Evolutionary conservation across 2,329 filamentous ascomycete species (phyloP).

Genomic region (Fusarium sp.): DNA sequence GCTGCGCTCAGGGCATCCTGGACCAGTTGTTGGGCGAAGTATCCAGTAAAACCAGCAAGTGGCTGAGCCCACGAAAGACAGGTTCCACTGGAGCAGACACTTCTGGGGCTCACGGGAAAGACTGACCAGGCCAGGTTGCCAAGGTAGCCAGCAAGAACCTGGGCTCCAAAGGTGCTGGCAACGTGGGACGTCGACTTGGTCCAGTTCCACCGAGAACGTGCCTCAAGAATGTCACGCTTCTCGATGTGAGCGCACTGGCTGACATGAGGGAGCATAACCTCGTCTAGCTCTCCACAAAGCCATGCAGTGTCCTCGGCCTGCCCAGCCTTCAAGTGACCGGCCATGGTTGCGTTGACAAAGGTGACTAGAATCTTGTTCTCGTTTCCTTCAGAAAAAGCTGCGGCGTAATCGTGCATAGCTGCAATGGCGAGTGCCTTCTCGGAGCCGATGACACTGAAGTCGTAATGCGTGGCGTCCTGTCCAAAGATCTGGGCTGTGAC

Average conservation of each 20-base stretch:
- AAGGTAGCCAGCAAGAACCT: neutral
- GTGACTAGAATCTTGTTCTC: neutral
- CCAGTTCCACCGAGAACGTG: neutral
- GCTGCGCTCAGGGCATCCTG: neutral
- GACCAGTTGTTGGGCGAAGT: neutral
- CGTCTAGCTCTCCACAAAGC: neutral
- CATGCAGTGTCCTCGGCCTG: neutral
- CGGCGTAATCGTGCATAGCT: neutral
- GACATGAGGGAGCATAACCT: neutral
- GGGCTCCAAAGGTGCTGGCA: neutral
- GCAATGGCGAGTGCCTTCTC: neutral
- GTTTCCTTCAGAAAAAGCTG: neutral
- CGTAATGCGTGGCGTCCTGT: neutral
- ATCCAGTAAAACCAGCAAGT: neutral
- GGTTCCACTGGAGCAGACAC: neutral
- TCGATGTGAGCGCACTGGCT: neutral
- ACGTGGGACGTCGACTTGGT: neutral
- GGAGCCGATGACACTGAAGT: neutral
- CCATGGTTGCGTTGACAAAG: neutral
- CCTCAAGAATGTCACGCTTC: neutral
- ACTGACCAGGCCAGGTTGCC: neutral
- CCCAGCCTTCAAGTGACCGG: neutral
- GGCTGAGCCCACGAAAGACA: neutral
- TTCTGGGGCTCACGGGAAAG: neutral
- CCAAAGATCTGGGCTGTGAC: neutral